Conservation (phyloP, 805 yeast species). For the Saccharomycopsis malanga region DNA sequence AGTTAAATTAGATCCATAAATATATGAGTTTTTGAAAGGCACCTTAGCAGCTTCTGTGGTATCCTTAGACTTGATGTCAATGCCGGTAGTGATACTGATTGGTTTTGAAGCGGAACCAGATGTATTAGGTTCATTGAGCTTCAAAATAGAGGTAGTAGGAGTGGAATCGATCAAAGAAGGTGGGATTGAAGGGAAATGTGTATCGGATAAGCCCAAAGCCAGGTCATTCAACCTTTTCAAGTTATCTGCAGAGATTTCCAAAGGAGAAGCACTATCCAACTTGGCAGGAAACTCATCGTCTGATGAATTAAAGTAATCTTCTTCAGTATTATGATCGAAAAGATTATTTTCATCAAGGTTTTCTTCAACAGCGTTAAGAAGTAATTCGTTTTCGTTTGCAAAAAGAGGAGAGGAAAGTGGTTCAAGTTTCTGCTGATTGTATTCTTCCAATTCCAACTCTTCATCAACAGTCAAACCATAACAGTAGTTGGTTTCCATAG, state of each 20-base stretch:
- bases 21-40: neutral
- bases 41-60: neutral
- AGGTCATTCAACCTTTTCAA: neutral
- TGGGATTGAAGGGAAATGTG: slow-evolving; percentile 2
- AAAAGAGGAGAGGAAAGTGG: neutral
- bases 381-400: neutral
- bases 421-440: neutral
- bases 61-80: neutral
- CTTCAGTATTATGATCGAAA: neutral
- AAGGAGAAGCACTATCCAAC: neutral
- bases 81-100: neutral
- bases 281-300: neutral
- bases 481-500: slow-evolving; percentile 34
- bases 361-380: neutral
- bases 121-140: neutral
- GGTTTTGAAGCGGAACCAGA: neutral
- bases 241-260: slow-evolving; percentile 11
- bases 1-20: slow-evolving; percentile 6
- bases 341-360: neutral
- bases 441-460: slow-evolving; percentile 30
- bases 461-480: slow-evolving; percentile 60
- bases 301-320: neutral
- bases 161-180: slow-evolving; percentile 9
- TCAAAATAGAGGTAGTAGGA: slow-evolving; percentile 4
- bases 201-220: neutral